Evolutionary conservation across 441 rosid genomes (phyloP).

Genomic region (Euphorbia celastroides): DNA sequence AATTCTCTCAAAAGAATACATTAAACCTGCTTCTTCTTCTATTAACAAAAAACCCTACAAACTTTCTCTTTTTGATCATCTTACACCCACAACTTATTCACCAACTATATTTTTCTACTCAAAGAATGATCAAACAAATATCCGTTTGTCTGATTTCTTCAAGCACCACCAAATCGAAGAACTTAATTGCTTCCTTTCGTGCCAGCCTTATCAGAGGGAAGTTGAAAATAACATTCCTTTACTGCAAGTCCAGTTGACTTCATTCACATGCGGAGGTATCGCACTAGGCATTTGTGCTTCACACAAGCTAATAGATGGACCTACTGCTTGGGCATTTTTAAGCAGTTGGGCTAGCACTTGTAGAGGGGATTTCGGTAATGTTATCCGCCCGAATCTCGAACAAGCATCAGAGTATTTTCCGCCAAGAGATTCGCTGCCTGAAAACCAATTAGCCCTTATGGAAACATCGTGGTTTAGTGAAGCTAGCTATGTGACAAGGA

Average conservation of each 20-base stretch:
- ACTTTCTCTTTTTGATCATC: constrained; percentile 20
- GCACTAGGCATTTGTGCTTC: constrained; percentile 10
- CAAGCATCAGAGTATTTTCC: constrained; percentile 15
- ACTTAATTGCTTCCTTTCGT: constrained; percentile 16
- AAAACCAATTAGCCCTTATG: constrained; percentile 10
- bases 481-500: constrained; percentile 13
- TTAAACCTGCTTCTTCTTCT: constrained; percentile 17
- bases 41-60: constrained; percentile 13
- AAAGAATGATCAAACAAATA: not conserved
- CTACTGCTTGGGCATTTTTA: not conserved
- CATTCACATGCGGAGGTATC: constrained; percentile 20
- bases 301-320: constrained; percentile 20
- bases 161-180: constrained; percentile 9
- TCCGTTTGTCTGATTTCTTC: constrained; percentile 13
- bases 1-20: constrained; percentile 18
- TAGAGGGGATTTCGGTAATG: not conserved
- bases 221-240: not conserved
- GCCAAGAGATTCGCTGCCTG: constrained; percentile 5
- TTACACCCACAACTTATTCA: constrained; percentile 24
- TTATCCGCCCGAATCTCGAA: not conserved
- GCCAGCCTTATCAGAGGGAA: constrained; percentile 16
- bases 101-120: constrained; percentile 18
- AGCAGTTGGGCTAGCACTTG: constrained; percentile 6
- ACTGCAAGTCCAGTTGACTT: not conserved
- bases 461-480: constrained; percentile 19